Evolutionary conservation across 768 basidiomycete genomes (phyloP), one percentile per base, ranked within the genome.

Genomic region (Mycena galericulata): DNA sequence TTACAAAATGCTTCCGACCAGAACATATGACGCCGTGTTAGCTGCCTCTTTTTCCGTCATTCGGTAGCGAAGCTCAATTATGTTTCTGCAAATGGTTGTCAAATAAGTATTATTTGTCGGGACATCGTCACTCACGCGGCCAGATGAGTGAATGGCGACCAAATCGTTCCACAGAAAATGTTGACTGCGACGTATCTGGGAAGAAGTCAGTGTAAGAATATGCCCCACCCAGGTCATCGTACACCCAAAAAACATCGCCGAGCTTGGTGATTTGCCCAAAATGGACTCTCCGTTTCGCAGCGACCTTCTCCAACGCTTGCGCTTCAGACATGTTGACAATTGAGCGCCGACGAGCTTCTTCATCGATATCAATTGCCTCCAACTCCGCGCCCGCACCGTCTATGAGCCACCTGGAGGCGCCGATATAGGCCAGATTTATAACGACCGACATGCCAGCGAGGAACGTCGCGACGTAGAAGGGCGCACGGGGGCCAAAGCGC

Each of bases 231-330:
- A 63, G 49, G 41, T 4, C 29, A 24, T 79, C 89, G 80, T 77
- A 92, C 89, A 88, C 89, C 92, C 92, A 93, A 70, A 93, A 93
- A 14, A 91, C 82, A 75, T 93, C 93, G 4, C 93, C 93, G 5
- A 94, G 82, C 69, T 86, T 85, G 2, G 87, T 83, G 41, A 94
- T 84, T 66, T 92, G 86, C 45, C 80, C 79, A 38, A 93, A 71
- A 62, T 87, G 82, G 20, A 94, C 91, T 72, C 80, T 84, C 38
- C 85, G 85, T 78, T 92, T 93, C 70, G 85, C 85, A 4, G 91
- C 90, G 9, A 92, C 90, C 67, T 84, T 87, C 72, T 89, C 83
- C 53, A 92, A 78, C 18, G 89, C 90, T 72, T 87, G 85, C 0
- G 86, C 88, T 72, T 91, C 90, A 0, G 89, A 83, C 30, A 88